Evolutionary conservation across 805 yeast genomes (phyloP).

Genomic region (Wilhelminamyces savonicus): DNA sequence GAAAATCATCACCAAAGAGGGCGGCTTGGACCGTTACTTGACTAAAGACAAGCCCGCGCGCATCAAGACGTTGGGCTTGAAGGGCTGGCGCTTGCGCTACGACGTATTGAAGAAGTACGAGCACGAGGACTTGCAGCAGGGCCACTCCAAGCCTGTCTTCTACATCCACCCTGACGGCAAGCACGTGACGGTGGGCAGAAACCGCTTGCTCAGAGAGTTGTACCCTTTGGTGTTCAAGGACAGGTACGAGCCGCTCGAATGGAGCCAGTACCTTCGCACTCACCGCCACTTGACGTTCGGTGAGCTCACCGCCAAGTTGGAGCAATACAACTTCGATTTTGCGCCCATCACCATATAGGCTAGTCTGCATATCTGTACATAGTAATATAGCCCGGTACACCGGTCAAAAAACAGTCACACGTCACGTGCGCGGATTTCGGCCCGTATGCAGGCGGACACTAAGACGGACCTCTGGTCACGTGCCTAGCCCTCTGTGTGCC

Average conservation of each 20-base stretch:
- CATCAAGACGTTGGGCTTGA: constrained; percentile 84
- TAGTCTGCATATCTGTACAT: too few species aligned
- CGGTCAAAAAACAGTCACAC: constrained; percentile 3
- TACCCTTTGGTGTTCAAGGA: constrained; percentile 44
- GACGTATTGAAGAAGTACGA: constrained; percentile 49
- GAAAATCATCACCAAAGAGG: constrained; percentile 84
- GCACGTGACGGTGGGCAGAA: constrained; percentile 57
- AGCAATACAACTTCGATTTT: constrained; percentile 36
- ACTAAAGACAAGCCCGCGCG: constrained; percentile 85
- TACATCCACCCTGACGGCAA: constrained; percentile 41
- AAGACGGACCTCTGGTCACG: too few species aligned
- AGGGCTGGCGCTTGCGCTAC: constrained; percentile 88
- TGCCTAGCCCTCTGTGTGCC: too few species aligned
- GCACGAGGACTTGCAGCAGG: constrained; percentile 30
- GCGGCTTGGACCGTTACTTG: constrained; percentile 88
- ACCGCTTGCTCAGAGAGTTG: constrained; percentile 50
- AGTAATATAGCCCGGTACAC: too few species aligned
- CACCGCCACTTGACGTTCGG: constrained; percentile 40
- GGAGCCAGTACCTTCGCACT: constrained; percentile 40
- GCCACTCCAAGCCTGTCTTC: constrained; percentile 35
- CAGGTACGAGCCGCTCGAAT: constrained; percentile 38
- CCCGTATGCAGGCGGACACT: background rate
- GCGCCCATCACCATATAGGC: constrained; percentile 16
- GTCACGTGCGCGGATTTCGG: constrained; percentile 1
- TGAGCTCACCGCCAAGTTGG: constrained; percentile 46